Base-by-base conservation (phyloP, 306 rosid genomes). In the Lupinus albus region DNA sequence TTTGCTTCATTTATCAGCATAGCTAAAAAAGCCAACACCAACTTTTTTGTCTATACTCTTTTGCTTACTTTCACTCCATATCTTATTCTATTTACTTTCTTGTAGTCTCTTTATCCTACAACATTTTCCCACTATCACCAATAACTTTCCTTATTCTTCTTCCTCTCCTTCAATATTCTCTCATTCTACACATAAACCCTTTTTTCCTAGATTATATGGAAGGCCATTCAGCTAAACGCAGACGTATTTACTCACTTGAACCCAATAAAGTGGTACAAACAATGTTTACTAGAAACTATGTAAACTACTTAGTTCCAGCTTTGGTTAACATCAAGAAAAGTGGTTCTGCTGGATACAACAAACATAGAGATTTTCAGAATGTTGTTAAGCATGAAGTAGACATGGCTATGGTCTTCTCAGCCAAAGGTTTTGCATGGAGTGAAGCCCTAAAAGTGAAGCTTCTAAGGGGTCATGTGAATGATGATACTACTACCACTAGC, bases 331-430 rank as follows among this genome's bases (percentile, higher is more conserved):
- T 81, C 55, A 80, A 79, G 20, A 65, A 73, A 39, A 70, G 16
- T 6, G 63, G 0, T 51, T 33, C 49, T 28, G 7, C 50, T 11
- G 51, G 69, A 12, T 45, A 55, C 8, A 66, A 11, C 4, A 61
- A 6, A 11, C 6, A 21, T 21, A 47, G 42, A 48, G 80, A 81
- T 41, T 3, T 83, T 2, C 54, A 65, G 32, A 75, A 76, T 36
- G 38, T 44, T 18, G 72, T 89, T 8, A 85, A 76, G 74, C 64
- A 79, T 62, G 89, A 89, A 76, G 96, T 82, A 61, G 85, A 87
- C 75, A 85, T 78, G 96, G 96, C 96, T 21, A 64, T 89, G 86
- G 96, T 77, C 18, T 16, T 68, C 30, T 87, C 93, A 15, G 84
- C 91, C 0, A 79, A 75, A 14, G 74, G 81, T 15, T 85, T 71